A percentile compares a stretch with the other conserved stretches of the same genome.
Evolutionary conservation across 345 rosid genomes (phyloP).

Genomic region (Chamaenerion angustifolium): DNA sequence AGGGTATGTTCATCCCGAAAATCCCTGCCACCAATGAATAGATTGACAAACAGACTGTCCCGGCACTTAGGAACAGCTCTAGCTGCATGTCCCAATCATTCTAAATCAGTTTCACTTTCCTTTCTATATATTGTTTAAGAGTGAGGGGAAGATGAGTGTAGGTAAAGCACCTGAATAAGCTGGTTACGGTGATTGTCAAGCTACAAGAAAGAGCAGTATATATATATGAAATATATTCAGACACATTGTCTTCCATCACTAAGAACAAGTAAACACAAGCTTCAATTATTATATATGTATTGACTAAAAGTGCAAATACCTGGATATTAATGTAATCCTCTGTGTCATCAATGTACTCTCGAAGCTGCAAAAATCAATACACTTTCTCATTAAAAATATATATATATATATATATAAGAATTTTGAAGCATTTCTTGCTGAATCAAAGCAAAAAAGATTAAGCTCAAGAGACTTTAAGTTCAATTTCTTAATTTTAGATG

Average conservation of each 20-base stretch:
- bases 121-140: not conserved
- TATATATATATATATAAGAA: too few species aligned
- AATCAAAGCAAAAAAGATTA: not conserved
- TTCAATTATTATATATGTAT: too few species aligned
- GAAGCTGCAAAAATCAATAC: conserved; percentile 41
- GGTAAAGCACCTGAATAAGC: conserved; percentile 66
- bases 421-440: too few species aligned
- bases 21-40: conserved; percentile 72
- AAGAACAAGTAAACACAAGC: too few species aligned
- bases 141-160: not conserved
- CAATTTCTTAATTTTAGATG: too few species aligned
- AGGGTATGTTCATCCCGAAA: conserved; percentile 96
- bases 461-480: too few species aligned
- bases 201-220: conserved; percentile 26
- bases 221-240: conserved; percentile 1
- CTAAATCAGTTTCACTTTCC: too few species aligned
- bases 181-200: conserved; percentile 98
- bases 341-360: conserved; percentile 94
- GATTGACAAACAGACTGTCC: conserved; percentile 48
- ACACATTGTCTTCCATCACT: too few species aligned
- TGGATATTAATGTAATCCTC: conserved; percentile 98
- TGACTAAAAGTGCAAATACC: conserved; percentile 19
- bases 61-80: conserved; percentile 68
- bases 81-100: conserved; percentile 27
- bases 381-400: too few species aligned